Percentiles rank a stretch among this genome's conserved stretches.
phyloP scores from a whole-genome alignment of 306 rosid genomes.

The Quercus gilva region DNA sequence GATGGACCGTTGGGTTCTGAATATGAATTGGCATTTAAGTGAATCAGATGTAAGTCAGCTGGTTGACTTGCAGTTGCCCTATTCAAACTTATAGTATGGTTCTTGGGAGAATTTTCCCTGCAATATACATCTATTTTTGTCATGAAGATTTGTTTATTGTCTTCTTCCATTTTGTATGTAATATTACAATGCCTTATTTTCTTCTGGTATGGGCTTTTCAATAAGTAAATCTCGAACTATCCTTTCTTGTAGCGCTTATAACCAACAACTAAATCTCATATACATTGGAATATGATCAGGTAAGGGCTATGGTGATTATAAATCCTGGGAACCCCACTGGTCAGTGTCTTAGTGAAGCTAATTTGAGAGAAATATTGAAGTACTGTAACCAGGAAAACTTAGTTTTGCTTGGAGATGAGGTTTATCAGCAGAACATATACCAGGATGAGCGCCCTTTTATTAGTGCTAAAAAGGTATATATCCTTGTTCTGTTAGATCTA shows the following conservation, averaged over 20 bases:
- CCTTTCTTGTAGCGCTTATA: constrained; percentile 21
- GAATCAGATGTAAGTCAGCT: constrained; percentile 10
- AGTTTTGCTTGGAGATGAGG: constrained; percentile 97
- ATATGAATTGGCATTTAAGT: constrained; percentile 9
- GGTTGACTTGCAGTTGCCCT: not conserved
- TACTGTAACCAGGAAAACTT: constrained; percentile 79
- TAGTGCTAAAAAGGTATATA: constrained; percentile 77
- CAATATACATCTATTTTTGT: constrained; percentile 8
- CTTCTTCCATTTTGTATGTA: not conserved
- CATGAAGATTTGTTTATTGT: constrained; percentile 5
- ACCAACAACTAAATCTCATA: constrained; percentile 8
- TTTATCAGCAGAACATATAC: constrained; percentile 93
- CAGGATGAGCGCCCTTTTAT: constrained; percentile 95
- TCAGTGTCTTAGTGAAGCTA: constrained; percentile 87
- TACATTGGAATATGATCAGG: constrained; percentile 46
- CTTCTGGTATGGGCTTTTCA: constrained; percentile 5
- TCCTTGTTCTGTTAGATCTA: constrained; percentile 4
- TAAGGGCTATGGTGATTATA: constrained; percentile 98
- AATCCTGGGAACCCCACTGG: constrained; percentile 99
- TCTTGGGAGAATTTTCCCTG: constrained; percentile 15
- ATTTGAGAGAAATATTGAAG: constrained; percentile 66
- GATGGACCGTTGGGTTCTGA: constrained; percentile 7
- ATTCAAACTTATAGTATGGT: not conserved
- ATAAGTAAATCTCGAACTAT: not conserved
- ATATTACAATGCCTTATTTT: not conserved